Percentiles rank a stretch among this genome's conserved stretches.
These are phyloP conservation scores for Colletotrichum echinochloae DNA, from an alignment of 2,329 filamentous ascomycete genomes.

Conservation along the genomic window DNA sequence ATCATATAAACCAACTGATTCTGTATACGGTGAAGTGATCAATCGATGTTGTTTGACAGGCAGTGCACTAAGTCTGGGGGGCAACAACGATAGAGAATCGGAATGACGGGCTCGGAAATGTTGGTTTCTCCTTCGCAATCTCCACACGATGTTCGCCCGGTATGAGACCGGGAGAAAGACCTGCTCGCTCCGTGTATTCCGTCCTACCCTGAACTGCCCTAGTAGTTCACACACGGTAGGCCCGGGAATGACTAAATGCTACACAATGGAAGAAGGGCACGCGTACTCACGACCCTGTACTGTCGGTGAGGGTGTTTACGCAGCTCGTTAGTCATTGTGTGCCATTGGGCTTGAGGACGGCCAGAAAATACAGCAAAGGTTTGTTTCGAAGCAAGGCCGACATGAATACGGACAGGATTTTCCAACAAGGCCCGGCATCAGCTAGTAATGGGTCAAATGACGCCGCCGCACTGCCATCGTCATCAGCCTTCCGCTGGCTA, in stretches of 20 bases:
- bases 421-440: neutral
- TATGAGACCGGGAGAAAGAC: neutral
- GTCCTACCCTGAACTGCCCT: no score
- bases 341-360: neutral
- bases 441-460: neutral
- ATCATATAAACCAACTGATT: no score
- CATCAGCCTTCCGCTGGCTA: neutral
- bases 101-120: neutral
- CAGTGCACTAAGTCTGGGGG: neutral
- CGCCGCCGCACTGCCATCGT: neutral
- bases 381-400: neutral
- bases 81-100: neutral
- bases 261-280: neutral
- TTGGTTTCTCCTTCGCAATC: neutral
- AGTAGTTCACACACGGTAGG: neutral
- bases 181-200: neutral
- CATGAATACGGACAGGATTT: neutral
- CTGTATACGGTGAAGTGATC: no score
- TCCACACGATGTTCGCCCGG: neutral
- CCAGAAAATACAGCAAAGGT: neutral
- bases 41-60: no score
- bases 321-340: neutral
- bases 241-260: neutral
- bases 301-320: neutral
- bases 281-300: neutral